Base-by-base conservation (phyloP, 345 rosid genomes). In the Nasturtium officinale region DNA sequence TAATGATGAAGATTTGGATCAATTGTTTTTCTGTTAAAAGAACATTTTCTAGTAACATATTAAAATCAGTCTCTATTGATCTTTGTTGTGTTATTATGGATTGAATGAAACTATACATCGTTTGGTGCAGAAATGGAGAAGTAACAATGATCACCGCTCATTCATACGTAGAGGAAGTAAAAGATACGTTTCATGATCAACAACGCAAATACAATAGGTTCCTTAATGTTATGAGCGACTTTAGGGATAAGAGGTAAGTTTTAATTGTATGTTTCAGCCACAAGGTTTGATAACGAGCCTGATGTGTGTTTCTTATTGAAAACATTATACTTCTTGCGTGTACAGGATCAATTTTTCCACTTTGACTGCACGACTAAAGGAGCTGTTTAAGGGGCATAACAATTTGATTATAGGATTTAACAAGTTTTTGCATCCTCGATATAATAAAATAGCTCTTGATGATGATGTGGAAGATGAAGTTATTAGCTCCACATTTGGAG, bases 351-450 rank as follows among this genome's bases (percentile, higher is more conserved):
- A 87, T 81, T 86, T 91, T 17, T 73, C 78, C 74, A 92, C 89
- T 77, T 88, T 89, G 73, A 87, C 89, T 79, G 91, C 87, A 47
- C 83, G 96, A 77, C 92, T 94, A 26, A 91, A 91, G 78, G 90
- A 85, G 57, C 77, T 91, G 70, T 91, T 94, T 58, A 89, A 84
- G 77, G 98, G 97, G 42, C 98, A 94, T 75, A 85, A 87, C 76
- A 83, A 84, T 76, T 79, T 94, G 69, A 87, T 93, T 30, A 78
- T 74, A 67, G 97, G 91, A 65, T 90, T 94, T 68, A 94, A 91
- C 79, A 87, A 86, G 65, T 94, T 89, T 81, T 79, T 94, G 82
- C 97, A 96, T 0, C 86, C 83, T 75, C 92, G 95, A 38, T 89
- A 81, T 74, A 95, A 32, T 28, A 3, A 90, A 78, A 90, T 89